Conservation (phyloP, 1,139 yeast genomes). For the Kurtzmaniella quercitrusa region DNA sequence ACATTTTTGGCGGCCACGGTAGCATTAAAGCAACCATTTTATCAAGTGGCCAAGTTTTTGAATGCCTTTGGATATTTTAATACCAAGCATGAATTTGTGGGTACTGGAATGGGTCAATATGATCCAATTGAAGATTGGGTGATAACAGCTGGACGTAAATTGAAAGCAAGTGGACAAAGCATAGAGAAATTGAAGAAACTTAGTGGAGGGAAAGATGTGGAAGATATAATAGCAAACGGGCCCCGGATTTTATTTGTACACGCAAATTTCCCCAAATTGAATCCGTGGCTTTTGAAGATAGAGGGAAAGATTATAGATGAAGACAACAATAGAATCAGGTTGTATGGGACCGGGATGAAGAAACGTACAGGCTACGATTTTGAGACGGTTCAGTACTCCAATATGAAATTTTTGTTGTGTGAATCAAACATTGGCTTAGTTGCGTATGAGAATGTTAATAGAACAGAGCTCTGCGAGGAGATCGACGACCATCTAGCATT, state of each 20-base stretch:
- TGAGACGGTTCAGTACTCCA: conserved; percentile 58
- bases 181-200: conserved; percentile 6
- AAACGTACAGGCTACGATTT: conserved; percentile 53
- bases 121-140: conserved; percentile 60
- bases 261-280: conserved; percentile 61
- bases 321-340: conserved; percentile 43
- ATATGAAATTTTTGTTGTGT: conserved; percentile 55
- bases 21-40: conserved; percentile 54
- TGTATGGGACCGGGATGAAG: conserved; percentile 53
- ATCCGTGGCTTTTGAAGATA: conserved; percentile 48
- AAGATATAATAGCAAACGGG: conserved; percentile 18
- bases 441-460: conserved; percentile 42
- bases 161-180: conserved; percentile 10
- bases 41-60: conserved; percentile 62
- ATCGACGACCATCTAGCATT: conserved; percentile 40
- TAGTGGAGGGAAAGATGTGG: conserved; percentile 3
- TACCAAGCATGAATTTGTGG: conserved; percentile 39
- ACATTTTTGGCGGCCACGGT: conserved; percentile 79
- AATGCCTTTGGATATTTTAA: conserved; percentile 52
- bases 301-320: conserved; percentile 39
- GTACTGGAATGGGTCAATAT: conserved; percentile 72
- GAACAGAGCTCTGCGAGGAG: conserved; percentile 45
- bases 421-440: conserved; percentile 44
- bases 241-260: conserved; percentile 57
- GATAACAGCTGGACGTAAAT: conserved; percentile 8